Evolutionary conservation across 495 filamentous ascomycete species (phyloP), one percentile per base, ranked within the genome.

Genomic region (Aspergillus incahuasiensis): DNA sequence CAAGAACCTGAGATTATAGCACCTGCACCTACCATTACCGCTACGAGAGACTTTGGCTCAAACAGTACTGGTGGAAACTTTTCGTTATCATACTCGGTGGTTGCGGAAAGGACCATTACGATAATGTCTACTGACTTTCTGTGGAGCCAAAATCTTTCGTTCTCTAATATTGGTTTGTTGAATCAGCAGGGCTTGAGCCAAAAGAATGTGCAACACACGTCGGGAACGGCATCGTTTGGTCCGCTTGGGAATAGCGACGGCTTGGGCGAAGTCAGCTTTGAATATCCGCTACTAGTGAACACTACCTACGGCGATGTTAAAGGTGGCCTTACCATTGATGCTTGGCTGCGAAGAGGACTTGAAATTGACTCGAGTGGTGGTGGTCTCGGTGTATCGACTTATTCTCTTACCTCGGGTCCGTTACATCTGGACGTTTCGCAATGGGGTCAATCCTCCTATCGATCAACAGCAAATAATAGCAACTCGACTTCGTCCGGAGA

Each of bases 131-230:
- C 66, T 0, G 34, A 68, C 0, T 74, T 68, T 18, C 64, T 73
- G 6, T 95, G 90, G 90, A 72, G 65, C 0, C 90, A 95, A 60
- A 71, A 59, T 0, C 74, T 90, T 4, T 66, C 66, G 0, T 88
- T 72, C 52, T 66, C 61, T 0, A 91, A 88, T 59, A 67, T 72
- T 21, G 86, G 85, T n/a, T 63, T 71, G 19, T 68, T 89, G 44
- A 79, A 78, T 8, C 72, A 75, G 38, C 65, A 78, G 39, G 88
- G 87, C 16, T 80, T 80, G 50, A 75, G 78, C 46, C 85, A 91
- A 63, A 57, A 76, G 46, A 90, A 83, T 53, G 72, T 73, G 28
- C 83, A 91, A 62, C 64, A 65, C 52, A 89, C 86, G 1, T 68
- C 67, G 1, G 89, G 88, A n/a, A 66, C 86, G 54, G 55, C 62